phyloP scores from a whole-genome alignment of 2,329 filamentous ascomycete genomes.

The Aspergillus sp. region DNA sequence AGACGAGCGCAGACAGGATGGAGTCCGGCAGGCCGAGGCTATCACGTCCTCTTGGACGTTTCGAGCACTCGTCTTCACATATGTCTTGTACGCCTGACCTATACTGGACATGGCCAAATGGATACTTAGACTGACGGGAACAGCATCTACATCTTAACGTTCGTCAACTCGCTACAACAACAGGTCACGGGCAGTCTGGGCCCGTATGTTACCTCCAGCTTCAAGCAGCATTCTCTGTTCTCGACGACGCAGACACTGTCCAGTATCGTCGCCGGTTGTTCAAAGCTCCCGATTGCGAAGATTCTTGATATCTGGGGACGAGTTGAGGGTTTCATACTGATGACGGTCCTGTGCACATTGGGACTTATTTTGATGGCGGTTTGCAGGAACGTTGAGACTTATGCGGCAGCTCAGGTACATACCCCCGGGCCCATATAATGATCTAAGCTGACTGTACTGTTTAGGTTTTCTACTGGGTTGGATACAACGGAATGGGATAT shows the following conservation, averaged over 20 bases:
- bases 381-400: slow-evolving; percentile 55
- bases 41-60: background rate
- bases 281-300: slow-evolving; percentile 56
- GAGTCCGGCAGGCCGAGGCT: slow-evolving; percentile 1
- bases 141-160: slow-evolving; percentile 40
- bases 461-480: slow-evolving; percentile 53
- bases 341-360: slow-evolving; percentile 40
- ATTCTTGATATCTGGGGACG: slow-evolving; percentile 58
- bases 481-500: slow-evolving; percentile 48
- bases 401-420: slow-evolving; percentile 50
- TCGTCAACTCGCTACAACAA: slow-evolving; percentile 37
- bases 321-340: slow-evolving; percentile 49
- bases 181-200: slow-evolving; percentile 35
- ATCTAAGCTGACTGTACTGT: background rate
- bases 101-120: too few relatives aligned
- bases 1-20: background rate
- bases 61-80: slow-evolving; percentile 26
- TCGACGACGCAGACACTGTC: slow-evolving; percentile 51
- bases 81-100: slow-evolving; percentile 25
- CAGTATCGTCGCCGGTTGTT: slow-evolving; percentile 49
- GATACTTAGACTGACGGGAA: background rate
- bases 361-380: slow-evolving; percentile 56
- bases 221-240: slow-evolving; percentile 48
- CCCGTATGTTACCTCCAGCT: slow-evolving; percentile 48
- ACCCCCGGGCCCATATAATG: background rate